Evolutionary conservation across 805 yeast species (phyloP).

Genomic region (Candida hungchunana): DNA sequence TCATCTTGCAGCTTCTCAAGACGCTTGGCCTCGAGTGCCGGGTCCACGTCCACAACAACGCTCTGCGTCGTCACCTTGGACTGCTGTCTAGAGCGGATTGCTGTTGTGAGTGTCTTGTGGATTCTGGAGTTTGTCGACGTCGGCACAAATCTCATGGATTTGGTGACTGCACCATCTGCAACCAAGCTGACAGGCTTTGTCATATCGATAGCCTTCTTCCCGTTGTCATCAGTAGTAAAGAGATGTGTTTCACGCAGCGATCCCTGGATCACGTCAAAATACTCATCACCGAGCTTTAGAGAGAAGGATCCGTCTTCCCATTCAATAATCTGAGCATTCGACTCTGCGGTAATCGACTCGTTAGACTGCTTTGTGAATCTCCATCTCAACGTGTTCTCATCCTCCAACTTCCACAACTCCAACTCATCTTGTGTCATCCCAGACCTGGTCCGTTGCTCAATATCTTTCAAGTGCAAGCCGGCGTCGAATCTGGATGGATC

Average conservation of each 20-base stretch:
- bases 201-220: background rate
- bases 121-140: constrained; percentile 85
- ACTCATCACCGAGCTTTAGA: constrained; percentile 80
- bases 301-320: constrained; percentile 95
- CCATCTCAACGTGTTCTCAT: constrained; percentile 91
- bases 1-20: constrained; percentile 65
- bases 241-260: constrained; percentile 68
- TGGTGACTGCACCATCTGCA: constrained; percentile 56
- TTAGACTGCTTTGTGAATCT: constrained; percentile 69
- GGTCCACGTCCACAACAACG: constrained; percentile 50
- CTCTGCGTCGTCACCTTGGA: constrained; percentile 35
- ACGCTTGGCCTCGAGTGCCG: constrained; percentile 60
- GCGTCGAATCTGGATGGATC: constrained; percentile 90
- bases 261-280: constrained; percentile 70
- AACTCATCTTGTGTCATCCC: constrained; percentile 43
- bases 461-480: constrained; percentile 49
- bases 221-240: constrained; percentile 46
- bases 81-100: constrained; percentile 41
- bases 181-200: constrained; percentile 12
- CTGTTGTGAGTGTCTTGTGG: constrained; percentile 73
- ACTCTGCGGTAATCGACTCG: constrained; percentile 63
- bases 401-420: constrained; percentile 60
- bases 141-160: constrained; percentile 75
- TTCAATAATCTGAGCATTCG: constrained; percentile 83
- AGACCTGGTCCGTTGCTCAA: constrained; percentile 38